Base-by-base conservation (phyloP, 1,284 basidiomycete species). In the Ganoderma meredithae region DNA sequence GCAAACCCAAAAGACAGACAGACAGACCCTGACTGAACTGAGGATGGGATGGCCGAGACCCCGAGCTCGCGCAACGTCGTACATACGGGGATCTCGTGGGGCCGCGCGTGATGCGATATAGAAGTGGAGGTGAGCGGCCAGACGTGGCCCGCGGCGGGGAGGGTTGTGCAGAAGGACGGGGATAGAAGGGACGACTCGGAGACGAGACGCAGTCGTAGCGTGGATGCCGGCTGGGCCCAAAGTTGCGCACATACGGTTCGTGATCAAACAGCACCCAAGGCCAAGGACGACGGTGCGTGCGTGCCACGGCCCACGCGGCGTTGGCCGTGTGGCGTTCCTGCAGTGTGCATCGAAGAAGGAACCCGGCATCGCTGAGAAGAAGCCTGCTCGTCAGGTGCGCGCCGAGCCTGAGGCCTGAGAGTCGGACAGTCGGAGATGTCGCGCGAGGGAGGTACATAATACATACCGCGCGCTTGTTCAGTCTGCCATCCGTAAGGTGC, bases 131-230 rank as follows among this genome's bases (percentile, higher is more conserved):
- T 2, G 53, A 55, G 27, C 33, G 53, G 53, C 17, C 17, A 31
- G 53, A 55, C 22, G 31, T 9, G 19, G 53, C 2, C 27, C 27
- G n/a, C 53, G 53, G 25, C 19, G 33, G 19, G 60, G 60, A 39
- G 27, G 44, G 17, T 9, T 13, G 25, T 27, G 36, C 36, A 25
- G 47, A 52, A 25, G 27, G 25, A 22, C 27, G 36, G 27, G 60
- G 43, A 47, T 33, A 43, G 60, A 62, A 22, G 44, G 44, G 27
- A 62, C 25, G 60, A n/a, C n/a, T n/a, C n/a, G n/a, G n/a, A 44
- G 44, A 22, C 44, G n/a, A 10, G 44, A 25, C 47, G 22, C n/a
- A 25, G 17, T 10, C 27, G 60, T 44, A 44, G 43, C 43, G 27
- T 27, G 27, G 36, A 39, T 33, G 60, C 43, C 4, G 22, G 44